Evolutionary conservation across 1,139 yeast genomes (phyloP).

Genomic region (Protomyces gravidus): DNA sequence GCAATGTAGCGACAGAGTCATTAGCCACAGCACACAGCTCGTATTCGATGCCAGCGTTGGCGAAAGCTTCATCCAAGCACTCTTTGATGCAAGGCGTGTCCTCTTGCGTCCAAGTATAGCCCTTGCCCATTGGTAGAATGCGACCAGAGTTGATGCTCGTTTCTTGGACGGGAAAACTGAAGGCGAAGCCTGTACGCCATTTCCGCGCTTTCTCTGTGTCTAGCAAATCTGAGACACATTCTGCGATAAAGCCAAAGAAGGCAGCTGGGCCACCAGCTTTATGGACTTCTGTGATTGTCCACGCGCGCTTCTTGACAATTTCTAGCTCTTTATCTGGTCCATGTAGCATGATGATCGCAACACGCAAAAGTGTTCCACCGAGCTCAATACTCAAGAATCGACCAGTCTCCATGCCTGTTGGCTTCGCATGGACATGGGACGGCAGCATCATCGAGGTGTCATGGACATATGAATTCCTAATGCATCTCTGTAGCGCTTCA

Average conservation of each 20-base stretch:
- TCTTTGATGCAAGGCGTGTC: constrained; percentile 65
- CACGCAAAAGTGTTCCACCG: constrained; percentile 69
- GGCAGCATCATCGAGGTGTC: constrained; percentile 54
- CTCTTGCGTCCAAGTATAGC: constrained; percentile 68
- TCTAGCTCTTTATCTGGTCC: constrained; percentile 56
- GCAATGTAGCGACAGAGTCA: constrained; percentile 81
- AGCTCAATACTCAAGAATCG: constrained; percentile 73
- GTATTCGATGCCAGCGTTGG: constrained; percentile 50
- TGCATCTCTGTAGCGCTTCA: too few relatives aligned
- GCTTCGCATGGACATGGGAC: constrained; percentile 64
- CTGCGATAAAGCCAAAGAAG: constrained; percentile 55
- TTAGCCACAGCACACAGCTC: constrained; percentile 76
- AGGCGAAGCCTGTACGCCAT: constrained; percentile 64
- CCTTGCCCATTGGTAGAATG: constrained; percentile 86
- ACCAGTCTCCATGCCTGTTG: constrained; percentile 74
- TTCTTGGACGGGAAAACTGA: constrained; percentile 77
- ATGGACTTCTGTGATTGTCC: constrained; percentile 35
- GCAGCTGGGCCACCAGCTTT: constrained; percentile 47
- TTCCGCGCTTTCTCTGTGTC: constrained; percentile 51
- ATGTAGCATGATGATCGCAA: constrained; percentile 64
- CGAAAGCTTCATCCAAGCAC: constrained; percentile 53
- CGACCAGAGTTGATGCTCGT: constrained; percentile 60
- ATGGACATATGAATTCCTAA: too few relatives aligned
- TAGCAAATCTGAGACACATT: constrained; percentile 56
- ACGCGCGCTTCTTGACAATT: neutral